Percentiles rank a stretch among this genome's conserved stretches.
These are phyloP conservation scores for Lipomyces yamanashiensis DNA, from an alignment of 805 yeast genomes.

Conservation along the genomic window DNA sequence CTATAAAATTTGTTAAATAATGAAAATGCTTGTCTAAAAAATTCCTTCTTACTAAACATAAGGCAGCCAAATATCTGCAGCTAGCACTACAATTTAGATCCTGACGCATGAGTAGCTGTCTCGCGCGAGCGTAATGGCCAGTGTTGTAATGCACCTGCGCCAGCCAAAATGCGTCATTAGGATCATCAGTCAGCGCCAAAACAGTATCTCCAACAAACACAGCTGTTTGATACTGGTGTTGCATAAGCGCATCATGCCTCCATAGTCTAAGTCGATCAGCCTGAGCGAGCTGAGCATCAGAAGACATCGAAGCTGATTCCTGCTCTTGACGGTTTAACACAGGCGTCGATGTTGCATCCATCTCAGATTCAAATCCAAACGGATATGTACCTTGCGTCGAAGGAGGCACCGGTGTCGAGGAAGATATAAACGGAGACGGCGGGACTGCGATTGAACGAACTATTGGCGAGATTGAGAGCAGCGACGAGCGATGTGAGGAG, in stretches of 20 bases:
- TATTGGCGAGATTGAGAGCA: constrained; percentile 35
- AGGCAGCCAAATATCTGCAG: constrained; percentile 80
- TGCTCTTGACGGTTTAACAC: background rate
- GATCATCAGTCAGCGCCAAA: constrained; percentile 75
- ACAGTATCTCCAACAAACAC: constrained; percentile 92
- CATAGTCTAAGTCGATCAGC: constrained; percentile 86
- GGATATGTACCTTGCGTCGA: constrained; percentile 9
- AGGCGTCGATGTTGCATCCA: constrained; percentile 34
- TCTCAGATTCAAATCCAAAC: constrained; percentile 27
- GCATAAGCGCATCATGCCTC: constrained; percentile 92
- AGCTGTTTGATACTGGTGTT: constrained; percentile 88
- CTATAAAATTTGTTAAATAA: constrained; percentile 3
- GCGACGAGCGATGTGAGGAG: constrained; percentile 28
- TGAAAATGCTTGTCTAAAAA: too few relatives aligned
- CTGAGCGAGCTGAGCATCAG: constrained; percentile 6
- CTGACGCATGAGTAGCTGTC: constrained; percentile 64
- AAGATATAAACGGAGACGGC: constrained; percentile 11
- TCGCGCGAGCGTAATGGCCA: constrained; percentile 79
- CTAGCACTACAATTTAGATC: constrained; percentile 63
- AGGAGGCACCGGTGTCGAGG: constrained; percentile 29
- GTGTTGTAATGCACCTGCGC: constrained; percentile 84
- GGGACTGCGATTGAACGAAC: constrained; percentile 15
- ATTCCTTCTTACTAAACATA: constrained; percentile 53
- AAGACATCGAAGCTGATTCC: background rate
- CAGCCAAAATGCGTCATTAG: constrained; percentile 94